phyloP scores from a whole-genome alignment of 345 rosid species.

The Salix purpurea region DNA sequence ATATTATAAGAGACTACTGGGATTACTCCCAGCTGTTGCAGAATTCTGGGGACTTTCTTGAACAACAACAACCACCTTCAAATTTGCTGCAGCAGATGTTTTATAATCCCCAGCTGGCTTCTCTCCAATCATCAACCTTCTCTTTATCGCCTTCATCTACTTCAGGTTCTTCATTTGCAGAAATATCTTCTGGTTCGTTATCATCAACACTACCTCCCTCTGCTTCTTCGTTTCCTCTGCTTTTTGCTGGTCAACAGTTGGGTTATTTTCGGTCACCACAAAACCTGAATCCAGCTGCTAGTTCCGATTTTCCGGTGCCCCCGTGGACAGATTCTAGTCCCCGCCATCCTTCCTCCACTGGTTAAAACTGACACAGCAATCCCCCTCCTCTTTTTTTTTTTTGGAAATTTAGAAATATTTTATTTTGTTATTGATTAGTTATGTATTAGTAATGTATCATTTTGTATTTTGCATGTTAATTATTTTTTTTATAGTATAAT shows the following conservation, averaged over 20 bases:
- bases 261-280: conserved; percentile 12
- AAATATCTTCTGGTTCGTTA: neutral
- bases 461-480: neutral
- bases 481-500: neutral
- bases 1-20: conserved; percentile 38
- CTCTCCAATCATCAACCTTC: conserved; percentile 22
- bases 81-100: conserved; percentile 34
- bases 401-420: neutral
- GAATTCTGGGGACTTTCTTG: conserved; percentile 28
- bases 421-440: neutral
- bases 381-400: neutral
- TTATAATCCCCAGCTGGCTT: conserved; percentile 31
- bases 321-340: conserved; percentile 23
- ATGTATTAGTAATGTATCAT: no score
- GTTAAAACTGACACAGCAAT: neutral
- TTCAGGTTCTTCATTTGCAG: neutral
- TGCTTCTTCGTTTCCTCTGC: conserved; percentile 41
- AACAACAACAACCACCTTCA: conserved; percentile 15
- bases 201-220: neutral
- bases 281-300: conserved; percentile 1
- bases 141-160: conserved; percentile 7
- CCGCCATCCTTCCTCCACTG: conserved; percentile 7
- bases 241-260: conserved; percentile 33
- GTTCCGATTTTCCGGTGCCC: conserved; percentile 8
- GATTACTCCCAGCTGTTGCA: conserved; percentile 48